phyloP scores from a whole-genome alignment of 2,329 filamentous ascomycete genomes.

The Arachnomyces sp. region DNA sequence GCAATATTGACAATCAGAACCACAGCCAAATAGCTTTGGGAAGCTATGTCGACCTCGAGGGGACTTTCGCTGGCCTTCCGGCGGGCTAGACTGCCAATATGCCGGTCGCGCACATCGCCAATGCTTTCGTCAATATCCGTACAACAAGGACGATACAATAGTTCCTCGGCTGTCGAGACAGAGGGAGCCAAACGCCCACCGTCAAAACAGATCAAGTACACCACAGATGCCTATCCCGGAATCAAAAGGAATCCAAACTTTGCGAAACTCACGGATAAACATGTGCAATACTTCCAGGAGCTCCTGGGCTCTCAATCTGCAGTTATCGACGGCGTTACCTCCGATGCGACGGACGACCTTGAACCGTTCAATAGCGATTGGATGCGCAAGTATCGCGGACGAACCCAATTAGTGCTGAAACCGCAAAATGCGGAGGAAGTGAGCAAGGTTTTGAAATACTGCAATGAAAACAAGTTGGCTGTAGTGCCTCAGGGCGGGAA shows the following conservation, averaged over 20 bases:
- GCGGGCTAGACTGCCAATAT: not conserved
- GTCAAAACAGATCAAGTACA: conserved; percentile 56
- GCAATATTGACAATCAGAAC: too few relatives aligned
- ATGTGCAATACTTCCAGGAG: conserved; percentile 74
- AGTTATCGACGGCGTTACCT: conserved; percentile 73
- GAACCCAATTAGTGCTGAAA: conserved; percentile 79
- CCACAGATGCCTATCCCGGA: conserved; percentile 70
- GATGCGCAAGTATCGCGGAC: conserved; percentile 97
- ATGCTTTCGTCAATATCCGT: not conserved
- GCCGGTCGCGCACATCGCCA: conserved; percentile 2
- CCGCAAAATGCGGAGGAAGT: conserved; percentile 80
- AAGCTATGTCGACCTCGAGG: conserved; percentile 9
- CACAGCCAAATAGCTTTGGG: too few relatives aligned
- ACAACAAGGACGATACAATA: conserved; percentile 2
- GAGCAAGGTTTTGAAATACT: conserved; percentile 85
- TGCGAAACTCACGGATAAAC: conserved; percentile 58
- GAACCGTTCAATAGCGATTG: conserved; percentile 94
- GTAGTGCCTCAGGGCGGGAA: conserved; percentile 97
- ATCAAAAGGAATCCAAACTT: conserved; percentile 75
- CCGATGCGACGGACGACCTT: conserved; percentile 69
- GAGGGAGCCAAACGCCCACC: conserved; percentile 3
- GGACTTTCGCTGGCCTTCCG: conserved; percentile 8
- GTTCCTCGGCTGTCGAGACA: not conserved
- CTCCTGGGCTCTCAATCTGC: conserved; percentile 74
- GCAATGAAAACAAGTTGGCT: conserved; percentile 84